These are phyloP conservation scores for Parmelia sp. DNA, from an alignment of 495 filamentous ascomycete species.

Conservation along the genomic window DNA sequence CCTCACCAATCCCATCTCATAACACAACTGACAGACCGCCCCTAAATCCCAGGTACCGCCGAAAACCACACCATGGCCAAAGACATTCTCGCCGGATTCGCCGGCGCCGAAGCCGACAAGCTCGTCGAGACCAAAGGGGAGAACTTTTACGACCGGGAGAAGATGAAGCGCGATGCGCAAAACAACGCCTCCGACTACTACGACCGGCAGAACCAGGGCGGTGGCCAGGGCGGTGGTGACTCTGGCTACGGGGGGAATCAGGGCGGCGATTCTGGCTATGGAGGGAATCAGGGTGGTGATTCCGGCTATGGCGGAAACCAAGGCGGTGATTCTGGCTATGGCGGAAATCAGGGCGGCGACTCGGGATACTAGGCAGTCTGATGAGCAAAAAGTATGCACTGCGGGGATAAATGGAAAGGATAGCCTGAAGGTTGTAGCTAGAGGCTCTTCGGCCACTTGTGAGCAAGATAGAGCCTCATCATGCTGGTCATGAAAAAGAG, in stretches of 20 bases:
- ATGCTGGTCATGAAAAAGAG: too few relatives aligned
- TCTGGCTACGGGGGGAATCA: neutral
- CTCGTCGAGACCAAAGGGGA: conserved; percentile 67
- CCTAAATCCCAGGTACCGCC: conserved; percentile 45
- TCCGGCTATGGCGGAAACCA: neutral
- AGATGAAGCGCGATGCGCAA: conserved; percentile 57
- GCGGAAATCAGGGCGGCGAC: neutral
- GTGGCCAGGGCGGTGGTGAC: conserved; percentile 3
- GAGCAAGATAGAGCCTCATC: too few relatives aligned
- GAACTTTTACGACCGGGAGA: conserved; percentile 60
- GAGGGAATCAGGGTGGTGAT: neutral
- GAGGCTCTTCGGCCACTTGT: neutral
- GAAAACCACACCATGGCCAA: conserved; percentile 62
- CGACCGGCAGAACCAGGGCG: conserved; percentile 8
- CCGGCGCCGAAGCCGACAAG: conserved; percentile 66
- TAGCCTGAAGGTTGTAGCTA: neutral
- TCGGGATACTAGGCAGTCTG: neutral
- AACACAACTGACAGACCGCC: neutral
- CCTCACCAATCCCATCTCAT: neutral
- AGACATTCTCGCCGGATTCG: conserved; percentile 62
- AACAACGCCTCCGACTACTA: conserved; percentile 19
- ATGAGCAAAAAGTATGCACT: neutral
- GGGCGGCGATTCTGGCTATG: conserved; percentile 1
- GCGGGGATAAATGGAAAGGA: neutral
- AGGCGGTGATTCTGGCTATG: neutral